A percentile compares a stretch with the other conserved stretches of the same genome.
These are phyloP conservation scores for Exophiala sideris DNA, from an alignment of 2,329 filamentous ascomycete genomes.

Conservation along the genomic window DNA sequence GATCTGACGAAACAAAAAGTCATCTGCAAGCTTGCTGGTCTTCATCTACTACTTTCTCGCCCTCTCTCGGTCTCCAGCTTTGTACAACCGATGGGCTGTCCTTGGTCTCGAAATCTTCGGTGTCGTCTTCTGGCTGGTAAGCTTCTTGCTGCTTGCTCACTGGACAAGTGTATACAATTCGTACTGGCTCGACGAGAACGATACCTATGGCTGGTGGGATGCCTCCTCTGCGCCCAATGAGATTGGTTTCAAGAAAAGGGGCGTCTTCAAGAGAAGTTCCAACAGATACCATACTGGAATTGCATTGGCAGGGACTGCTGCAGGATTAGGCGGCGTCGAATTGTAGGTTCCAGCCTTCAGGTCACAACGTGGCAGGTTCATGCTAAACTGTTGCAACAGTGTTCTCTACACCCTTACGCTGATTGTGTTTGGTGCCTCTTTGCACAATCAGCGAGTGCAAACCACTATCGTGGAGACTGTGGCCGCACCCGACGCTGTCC, in stretches of 20 bases:
- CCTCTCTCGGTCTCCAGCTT: slow-evolving; percentile 17
- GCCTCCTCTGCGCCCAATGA: slow-evolving; percentile 14
- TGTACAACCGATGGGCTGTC: slow-evolving; percentile 26
- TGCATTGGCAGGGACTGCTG: slow-evolving; percentile 23
- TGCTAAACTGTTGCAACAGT: slow-evolving; percentile 6
- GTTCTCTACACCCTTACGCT: slow-evolving; percentile 22
- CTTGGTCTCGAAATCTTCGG: slow-evolving; percentile 23
- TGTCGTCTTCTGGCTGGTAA: slow-evolving; percentile 24
- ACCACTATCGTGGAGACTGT: not conserved
- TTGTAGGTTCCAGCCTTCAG: slow-evolving; percentile 18
- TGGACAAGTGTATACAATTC: slow-evolving; percentile 18
- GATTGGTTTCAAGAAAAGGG: slow-evolving; percentile 7
- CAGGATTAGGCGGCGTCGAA: slow-evolving; percentile 21
- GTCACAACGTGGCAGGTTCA: not conserved
- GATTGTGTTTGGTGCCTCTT: slow-evolving; percentile 17
- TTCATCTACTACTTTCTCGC: slow-evolving; percentile 26
- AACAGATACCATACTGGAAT: slow-evolving; percentile 18
- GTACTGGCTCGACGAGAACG: slow-evolving; percentile 10
- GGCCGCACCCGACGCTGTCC: not conserved
- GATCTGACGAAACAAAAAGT: slow-evolving; percentile 6
- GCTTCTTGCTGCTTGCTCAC: slow-evolving; percentile 16
- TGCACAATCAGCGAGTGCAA: slow-evolving; percentile 17
- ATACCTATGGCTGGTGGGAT: slow-evolving; percentile 18
- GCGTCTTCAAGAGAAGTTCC: slow-evolving; percentile 5
- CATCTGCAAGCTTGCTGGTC: slow-evolving; percentile 21